Evolutionary conservation across 225 moss, liverwort and hornwort genomes (phyloP), one percentile per base, ranked within the genome.

Genomic region (Polytrichum commune): DNA sequence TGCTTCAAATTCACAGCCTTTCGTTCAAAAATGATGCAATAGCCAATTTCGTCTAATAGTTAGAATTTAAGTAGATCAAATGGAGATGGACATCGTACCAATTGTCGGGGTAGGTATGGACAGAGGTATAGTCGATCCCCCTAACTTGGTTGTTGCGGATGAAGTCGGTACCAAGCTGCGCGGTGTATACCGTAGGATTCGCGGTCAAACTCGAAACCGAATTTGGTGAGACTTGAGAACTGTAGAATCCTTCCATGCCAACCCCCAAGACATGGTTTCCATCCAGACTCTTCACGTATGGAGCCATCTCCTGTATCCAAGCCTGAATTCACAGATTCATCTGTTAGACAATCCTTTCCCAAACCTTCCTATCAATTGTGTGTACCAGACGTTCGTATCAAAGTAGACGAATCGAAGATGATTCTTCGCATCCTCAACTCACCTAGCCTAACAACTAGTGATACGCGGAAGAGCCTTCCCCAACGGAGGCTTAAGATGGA

Each of bases 191-290:
- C 27, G 76, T 75, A 1, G 80, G 80, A 62, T 92, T 87, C 0
- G 83, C 81, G 38, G 74, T 69, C 55, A 72, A 71, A 7, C 77
- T 80, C 63, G 30, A 63, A 6, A 63, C 71, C 6, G 76, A 77
- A 55, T 27, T 60, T 55, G 74, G 71, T 64, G 77, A 54, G 8
- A 70, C 79, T 4, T 53, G n/a, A 6, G 80, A 27, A 27, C 91
- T 89, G 69, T 83, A 92, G 82, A 89, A 92, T 8, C 91, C 91
- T 66, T 92, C 91, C 5, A 92, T 33, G 3, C 91, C 91, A n/a
- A 87, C 81, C 53, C 81, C 85, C 1, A 92, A 74, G 73, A 92
- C 8, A 63, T 92, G 91, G 27, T 69, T 79, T 7, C 30, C 53
- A 62, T 92, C 91, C 25, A 89, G 66, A 18, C 87, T 83, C 67